A percentile compares a stretch with the other conserved stretches of the same genome.
phyloP scores from a whole-genome alignment of 352 stramenopile genomes.

The Halophytophthora batemanensis region DNA sequence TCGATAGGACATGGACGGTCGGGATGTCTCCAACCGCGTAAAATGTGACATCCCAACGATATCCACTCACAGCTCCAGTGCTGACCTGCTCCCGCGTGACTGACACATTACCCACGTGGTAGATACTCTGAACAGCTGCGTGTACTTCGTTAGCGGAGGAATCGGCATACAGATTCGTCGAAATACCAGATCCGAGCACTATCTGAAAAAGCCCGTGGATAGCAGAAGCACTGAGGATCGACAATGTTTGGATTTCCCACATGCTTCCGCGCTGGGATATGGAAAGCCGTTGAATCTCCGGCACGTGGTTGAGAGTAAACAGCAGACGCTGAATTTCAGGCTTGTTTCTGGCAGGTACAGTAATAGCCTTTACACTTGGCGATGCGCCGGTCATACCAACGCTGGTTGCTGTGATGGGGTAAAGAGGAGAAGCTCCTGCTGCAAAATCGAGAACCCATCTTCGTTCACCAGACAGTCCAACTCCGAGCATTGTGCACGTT shows the following conservation, averaged over 20 bases:
- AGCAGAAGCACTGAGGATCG: slow-evolving; percentile 6
- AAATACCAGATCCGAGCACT: not conserved
- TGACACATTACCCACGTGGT: not conserved
- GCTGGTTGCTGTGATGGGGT: slow-evolving; percentile 9
- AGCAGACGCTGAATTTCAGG: slow-evolving; percentile 24
- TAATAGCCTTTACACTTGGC: not conserved
- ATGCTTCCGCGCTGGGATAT: slow-evolving; percentile 18
- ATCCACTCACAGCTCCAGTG: slow-evolving; percentile 11
- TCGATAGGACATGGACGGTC: slow-evolving; percentile 11
- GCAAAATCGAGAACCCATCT: slow-evolving; percentile 25
- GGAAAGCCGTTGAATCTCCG: slow-evolving; percentile 23
- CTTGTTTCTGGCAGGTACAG: not conserved
- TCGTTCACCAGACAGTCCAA: slow-evolving; percentile 30
- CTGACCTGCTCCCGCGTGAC: slow-evolving; percentile 12
- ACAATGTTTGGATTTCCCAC: slow-evolving; percentile 28
- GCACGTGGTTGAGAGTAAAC: slow-evolving; percentile 15
- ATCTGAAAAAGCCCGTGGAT: slow-evolving; percentile 5
- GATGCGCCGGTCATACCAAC: not conserved
- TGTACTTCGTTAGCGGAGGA: slow-evolving; percentile 2
- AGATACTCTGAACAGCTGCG: slow-evolving; percentile 4
- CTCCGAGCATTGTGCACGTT: slow-evolving; percentile 18
- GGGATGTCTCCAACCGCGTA: slow-evolving; percentile 23
- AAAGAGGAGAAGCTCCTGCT: not conserved
- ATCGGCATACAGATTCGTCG: not conserved
- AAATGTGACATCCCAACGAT: slow-evolving; percentile 33